Base-by-base conservation (phyloP, 2,329 filamentous ascomycete genomes). In the Magnaporthales sp. region DNA sequence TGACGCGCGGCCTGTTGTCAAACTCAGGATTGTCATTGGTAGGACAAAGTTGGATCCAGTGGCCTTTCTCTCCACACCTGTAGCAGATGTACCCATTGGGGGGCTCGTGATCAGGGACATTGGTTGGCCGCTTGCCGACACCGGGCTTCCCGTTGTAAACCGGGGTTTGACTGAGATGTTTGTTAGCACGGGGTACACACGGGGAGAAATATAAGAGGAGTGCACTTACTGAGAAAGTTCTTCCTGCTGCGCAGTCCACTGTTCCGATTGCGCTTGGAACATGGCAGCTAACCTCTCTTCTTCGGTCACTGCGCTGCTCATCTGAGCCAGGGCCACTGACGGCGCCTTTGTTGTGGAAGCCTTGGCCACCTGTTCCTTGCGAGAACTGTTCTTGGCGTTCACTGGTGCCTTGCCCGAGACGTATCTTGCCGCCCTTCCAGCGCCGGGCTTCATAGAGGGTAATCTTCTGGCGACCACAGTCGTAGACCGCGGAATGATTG, bases 21-120 rank as follows among this genome's bases (percentile, higher is more conserved):
- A 93, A 98, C 68, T 93, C 93, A 3, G 95, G 94, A 71, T 99
- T 93, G 76, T 97, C 92, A 77, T 99, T 99, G n/a, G 94, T 99
- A 7, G 95, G 95, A 74, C 95, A 99, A 65, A 92, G 87, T 79
- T 98, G 94, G 69, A 99, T 99, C 94, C 94, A 99, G 77, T 99
- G 95, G n/a, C 93, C 95, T 80, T 97, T 97, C 77, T 97, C 91
- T 69, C 93, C 91, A 78, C 95, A 99, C 64, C 95, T 90, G 76
- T 97, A 97, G 80, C 95, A 99, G 69, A 97, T 90, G 77, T 99
- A 99, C 66, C 93, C 93, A 66, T 91, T 90, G 1, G 95, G 95
- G 2, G 95, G 93, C 62, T 95, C 92, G 74, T 97, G 93, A 72
- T 96, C 93, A 4, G 95, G 95, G 30, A 96, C 91, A 70, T 91